These are phyloP conservation scores for Suillus luteus DNA, from an alignment of 768 basidiomycete species.

Conservation along the genomic window DNA sequence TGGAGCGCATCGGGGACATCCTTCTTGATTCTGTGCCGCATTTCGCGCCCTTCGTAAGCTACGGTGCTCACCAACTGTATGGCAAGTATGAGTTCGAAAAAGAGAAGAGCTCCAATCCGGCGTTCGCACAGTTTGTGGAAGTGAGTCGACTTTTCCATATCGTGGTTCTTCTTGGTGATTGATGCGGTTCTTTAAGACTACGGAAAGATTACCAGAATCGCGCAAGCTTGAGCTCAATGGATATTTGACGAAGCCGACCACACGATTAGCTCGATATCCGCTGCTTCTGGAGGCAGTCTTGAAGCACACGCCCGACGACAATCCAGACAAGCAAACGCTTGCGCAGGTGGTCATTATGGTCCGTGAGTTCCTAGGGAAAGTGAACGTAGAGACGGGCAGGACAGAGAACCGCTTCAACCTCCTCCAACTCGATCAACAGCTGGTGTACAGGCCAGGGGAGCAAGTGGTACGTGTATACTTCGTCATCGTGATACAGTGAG, in stretches of 20 bases:
- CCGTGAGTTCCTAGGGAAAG: conserved; percentile 80
- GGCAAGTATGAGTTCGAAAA: conserved; percentile 99
- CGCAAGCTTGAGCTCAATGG: conserved; percentile 97
- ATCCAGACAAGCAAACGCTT: conserved; percentile 77
- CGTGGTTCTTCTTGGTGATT: neutral
- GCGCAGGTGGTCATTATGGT: conserved; percentile 77
- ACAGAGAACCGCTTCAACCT: conserved; percentile 97
- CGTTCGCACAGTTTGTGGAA: conserved; percentile 95
- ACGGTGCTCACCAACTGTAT: conserved; percentile 95
- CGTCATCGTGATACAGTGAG: conserved; percentile 6
- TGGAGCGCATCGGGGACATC: conserved; percentile 90
- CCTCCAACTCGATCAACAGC: conserved; percentile 88
- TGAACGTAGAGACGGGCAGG: conserved; percentile 93
- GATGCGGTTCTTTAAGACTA: conserved; percentile 52
- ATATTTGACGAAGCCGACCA: conserved; percentile 97
- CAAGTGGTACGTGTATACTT: conserved; percentile 62
- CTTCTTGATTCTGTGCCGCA: conserved; percentile 83
- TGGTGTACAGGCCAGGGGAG: conserved; percentile 88
- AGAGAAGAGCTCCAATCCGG: conserved; percentile 91
- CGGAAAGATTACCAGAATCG: conserved; percentile 92
- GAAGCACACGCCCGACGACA: conserved; percentile 91
- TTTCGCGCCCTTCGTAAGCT: conserved; percentile 92
- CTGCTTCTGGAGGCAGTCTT: conserved; percentile 88
- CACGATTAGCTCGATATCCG: conserved; percentile 95
- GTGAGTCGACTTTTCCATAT: conserved; percentile 41